A percentile compares a stretch with the other conserved stretches of the same genome.
Evolutionary conservation across 2,329 filamentous ascomycete genomes (phyloP).

Genomic region (Xylariales sp.): DNA sequence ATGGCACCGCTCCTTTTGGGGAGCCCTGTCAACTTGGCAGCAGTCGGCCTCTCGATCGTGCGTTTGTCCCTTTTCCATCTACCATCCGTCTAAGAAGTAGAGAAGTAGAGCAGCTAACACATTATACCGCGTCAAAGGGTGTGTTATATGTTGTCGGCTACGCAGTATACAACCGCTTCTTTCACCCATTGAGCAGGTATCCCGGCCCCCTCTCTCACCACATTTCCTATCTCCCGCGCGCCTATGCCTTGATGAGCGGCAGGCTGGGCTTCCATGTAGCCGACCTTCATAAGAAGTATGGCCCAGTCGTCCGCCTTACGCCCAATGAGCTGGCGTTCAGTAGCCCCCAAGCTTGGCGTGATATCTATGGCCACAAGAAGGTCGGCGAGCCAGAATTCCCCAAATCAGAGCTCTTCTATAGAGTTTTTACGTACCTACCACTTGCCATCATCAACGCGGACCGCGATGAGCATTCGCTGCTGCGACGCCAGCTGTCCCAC

Average conservation of each 20-base stretch:
- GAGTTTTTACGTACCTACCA: constrained; percentile 38
- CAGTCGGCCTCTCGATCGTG: background rate
- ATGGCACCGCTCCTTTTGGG: constrained; percentile 19
- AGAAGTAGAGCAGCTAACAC: background rate
- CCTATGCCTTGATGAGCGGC: constrained; percentile 36
- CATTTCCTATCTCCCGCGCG: constrained; percentile 38
- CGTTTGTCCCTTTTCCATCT: constrained; percentile 23
- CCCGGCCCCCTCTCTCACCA: constrained; percentile 46
- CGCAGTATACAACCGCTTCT: constrained; percentile 43
- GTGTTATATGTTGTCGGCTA: constrained; percentile 1
- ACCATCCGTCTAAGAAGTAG: constrained; percentile 15
- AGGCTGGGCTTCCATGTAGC: constrained; percentile 36
- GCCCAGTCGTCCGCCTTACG: constrained; percentile 54
- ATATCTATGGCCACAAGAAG: constrained; percentile 53
- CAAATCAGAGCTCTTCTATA: constrained; percentile 47
- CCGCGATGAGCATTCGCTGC: constrained; percentile 48
- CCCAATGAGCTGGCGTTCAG: constrained; percentile 56
- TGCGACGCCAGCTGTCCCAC: constrained; percentile 52
- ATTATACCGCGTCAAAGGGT: background rate
- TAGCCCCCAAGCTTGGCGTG: constrained; percentile 52
- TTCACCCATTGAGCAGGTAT: constrained; percentile 44
- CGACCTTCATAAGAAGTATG: constrained; percentile 52
- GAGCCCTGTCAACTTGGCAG: constrained; percentile 20
- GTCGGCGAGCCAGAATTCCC: constrained; percentile 44
- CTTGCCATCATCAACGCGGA: constrained; percentile 47